phyloP scores from a whole-genome alignment of 495 filamentous ascomycete genomes.

The Talaromyces ruber region DNA sequence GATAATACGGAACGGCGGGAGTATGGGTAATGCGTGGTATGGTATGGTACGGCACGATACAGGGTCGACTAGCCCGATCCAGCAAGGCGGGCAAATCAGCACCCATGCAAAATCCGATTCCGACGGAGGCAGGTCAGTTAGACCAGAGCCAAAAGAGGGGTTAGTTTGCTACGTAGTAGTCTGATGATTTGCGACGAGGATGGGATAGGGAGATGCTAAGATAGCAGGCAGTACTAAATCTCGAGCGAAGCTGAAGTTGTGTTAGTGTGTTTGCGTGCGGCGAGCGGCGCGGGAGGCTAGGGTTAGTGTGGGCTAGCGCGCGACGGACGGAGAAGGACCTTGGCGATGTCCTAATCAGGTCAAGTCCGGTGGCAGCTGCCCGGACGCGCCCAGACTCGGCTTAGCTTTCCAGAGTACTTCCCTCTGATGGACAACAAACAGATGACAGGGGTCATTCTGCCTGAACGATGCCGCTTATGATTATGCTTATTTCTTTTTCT shows the following conservation, averaged over 20 bases:
- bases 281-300: neutral
- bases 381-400: neutral
- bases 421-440: neutral
- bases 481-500: neutral
- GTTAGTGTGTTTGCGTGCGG: neutral
- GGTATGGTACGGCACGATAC: neutral
- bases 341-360: neutral
- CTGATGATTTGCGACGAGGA: neutral
- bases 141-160: neutral
- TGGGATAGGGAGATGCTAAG: neutral
- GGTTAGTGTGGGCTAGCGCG: neutral
- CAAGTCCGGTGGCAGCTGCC: neutral
- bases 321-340: neutral
- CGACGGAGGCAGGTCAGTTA: neutral
- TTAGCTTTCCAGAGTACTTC: too few species aligned
- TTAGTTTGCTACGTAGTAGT: neutral
- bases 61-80: neutral
- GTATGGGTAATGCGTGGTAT: neutral
- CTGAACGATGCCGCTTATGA: neutral
- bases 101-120: neutral
- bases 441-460: neutral
- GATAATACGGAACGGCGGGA: neutral
- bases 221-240: too few species aligned
- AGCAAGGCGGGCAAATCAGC: neutral
- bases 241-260: neutral